Base-by-base conservation (phyloP, 805 yeast species). In the Kuraishia floccosa region DNA sequence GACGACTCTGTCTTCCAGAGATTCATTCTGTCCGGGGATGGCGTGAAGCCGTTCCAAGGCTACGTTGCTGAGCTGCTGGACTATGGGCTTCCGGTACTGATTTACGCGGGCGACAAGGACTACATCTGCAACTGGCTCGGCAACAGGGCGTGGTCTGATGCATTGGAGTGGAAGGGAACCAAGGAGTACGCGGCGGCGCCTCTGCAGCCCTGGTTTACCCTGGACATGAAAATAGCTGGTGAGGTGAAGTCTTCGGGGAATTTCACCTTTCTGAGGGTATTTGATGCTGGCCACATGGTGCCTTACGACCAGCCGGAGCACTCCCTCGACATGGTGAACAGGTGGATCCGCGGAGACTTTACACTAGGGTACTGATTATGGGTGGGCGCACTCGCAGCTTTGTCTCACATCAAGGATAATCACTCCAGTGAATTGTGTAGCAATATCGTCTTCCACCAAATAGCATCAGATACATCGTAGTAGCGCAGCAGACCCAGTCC, bases 41-140 rank as follows among this genome's bases (percentile, higher is more conserved):
- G 73, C 65, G 59, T 63, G 65, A 68, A 63, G 43, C 83, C 84
- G n/a, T 73, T 62, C 63, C 71, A 69, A 48, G 65, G 63, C 39
- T 59, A 58, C 30, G 76, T 71, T 24, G 51, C 72, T 33, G 71
- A 71, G 28, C 60, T 76, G 38, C 65, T 85, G 43, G 77, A 82
- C 45, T 54, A 65, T 35, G 78, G 71, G 17, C 48, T 84, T 28
- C 94, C 95, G 13, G 87, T 85, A 4, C 67, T 86, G 46, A 71
- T 84, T 38, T 86, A 85, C 44, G 95, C 95, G n/a, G 96, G 96
- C 48, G 94, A 85, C 53, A 82, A 85, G 56, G 96, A 85, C 54
- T 85, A 69, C 54, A 84, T 85, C 48, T 85, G 95, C 58, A 85
- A 85, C 61, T 85, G 95, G 91, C 64, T 85, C 40, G 96, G 95